Conservation (phyloP, 148 eudicot species). For the Simmondsia chinensis region DNA sequence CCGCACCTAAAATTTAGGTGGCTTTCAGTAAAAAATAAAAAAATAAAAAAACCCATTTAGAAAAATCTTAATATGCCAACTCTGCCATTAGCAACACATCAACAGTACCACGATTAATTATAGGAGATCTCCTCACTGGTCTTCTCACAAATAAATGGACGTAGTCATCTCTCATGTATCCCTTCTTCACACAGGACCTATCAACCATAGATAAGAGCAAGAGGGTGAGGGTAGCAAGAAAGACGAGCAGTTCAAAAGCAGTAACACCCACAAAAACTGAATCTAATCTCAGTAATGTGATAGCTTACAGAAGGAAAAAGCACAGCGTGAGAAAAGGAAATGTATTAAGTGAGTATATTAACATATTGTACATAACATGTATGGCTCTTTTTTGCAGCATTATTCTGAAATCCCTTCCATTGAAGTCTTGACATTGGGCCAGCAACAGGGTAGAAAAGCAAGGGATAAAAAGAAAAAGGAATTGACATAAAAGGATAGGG, state of each 20-base stretch:
- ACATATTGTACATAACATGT: too few relatives aligned
- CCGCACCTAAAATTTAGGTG: too few relatives aligned
- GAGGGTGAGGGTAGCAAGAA: neutral
- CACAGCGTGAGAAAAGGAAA: neutral
- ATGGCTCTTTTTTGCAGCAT: too few relatives aligned
- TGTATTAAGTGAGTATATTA: too few relatives aligned
- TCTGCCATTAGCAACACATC: slow-evolving; percentile 5
- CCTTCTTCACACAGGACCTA: slow-evolving; percentile 95
- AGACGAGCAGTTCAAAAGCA: neutral
- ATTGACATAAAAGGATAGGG: neutral
- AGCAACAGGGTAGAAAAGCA: too few relatives aligned
- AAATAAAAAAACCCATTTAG: neutral
- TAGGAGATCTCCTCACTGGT: slow-evolving; percentile 94
- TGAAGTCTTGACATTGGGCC: too few relatives aligned
- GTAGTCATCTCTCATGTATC: slow-evolving; percentile 92
- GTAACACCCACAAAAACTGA: neutral
- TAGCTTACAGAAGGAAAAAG: neutral
- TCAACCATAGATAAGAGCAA: slow-evolving; percentile 3
- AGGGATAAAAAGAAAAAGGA: too few relatives aligned
- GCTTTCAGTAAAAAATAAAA: neutral
- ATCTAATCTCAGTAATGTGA: neutral
- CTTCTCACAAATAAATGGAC: slow-evolving; percentile 83
- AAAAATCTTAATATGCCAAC: neutral
- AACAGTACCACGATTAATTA: slow-evolving; percentile 82
- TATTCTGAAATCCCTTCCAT: too few relatives aligned